Evolutionary conservation across 1,284 basidiomycete genomes (phyloP).

Genomic region (Cutaneotrichosporon curvatum): DNA sequence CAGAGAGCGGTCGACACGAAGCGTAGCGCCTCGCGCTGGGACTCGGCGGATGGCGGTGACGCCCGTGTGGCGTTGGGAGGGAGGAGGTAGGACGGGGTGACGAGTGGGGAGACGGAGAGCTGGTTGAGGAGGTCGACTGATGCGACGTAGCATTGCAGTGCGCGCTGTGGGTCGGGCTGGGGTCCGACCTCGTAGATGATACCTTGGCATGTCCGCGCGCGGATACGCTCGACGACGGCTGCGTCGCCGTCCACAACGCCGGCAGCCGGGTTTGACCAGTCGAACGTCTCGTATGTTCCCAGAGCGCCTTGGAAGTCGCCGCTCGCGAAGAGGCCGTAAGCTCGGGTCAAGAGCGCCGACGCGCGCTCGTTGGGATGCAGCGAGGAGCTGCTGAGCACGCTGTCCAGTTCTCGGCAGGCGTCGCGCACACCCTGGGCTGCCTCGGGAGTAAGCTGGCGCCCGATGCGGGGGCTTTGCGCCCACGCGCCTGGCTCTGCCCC

Average conservation of each 20-base stretch:
- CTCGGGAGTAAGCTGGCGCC: slow-evolving; percentile 19
- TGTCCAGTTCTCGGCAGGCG: slow-evolving; percentile 19
- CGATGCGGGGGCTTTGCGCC: not conserved
- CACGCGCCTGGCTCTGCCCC: slow-evolving; percentile 1
- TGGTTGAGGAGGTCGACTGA: slow-evolving; percentile 21
- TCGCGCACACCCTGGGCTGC: slow-evolving; percentile 26
- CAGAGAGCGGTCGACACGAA: slow-evolving; percentile 37
- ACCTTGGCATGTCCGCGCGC: slow-evolving; percentile 45
- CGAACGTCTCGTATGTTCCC: slow-evolving; percentile 53
- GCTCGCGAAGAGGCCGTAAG: slow-evolving; percentile 69
- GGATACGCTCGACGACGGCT: slow-evolving; percentile 44
- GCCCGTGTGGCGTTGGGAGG: slow-evolving; percentile 10
- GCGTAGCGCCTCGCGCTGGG: slow-evolving; percentile 39
- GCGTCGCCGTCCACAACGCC: slow-evolving; percentile 43
- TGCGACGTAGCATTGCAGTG: slow-evolving; percentile 30
- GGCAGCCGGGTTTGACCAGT: slow-evolving; percentile 42
- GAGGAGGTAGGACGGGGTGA: slow-evolving; percentile 24
- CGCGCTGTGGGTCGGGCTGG: slow-evolving; percentile 17
- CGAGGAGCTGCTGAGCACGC: not conserved
- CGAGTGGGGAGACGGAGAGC: slow-evolving; percentile 17
- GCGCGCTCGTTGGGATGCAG: slow-evolving; percentile 17
- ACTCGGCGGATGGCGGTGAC: slow-evolving; percentile 21
- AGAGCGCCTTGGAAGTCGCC: slow-evolving; percentile 60
- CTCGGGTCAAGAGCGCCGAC: slow-evolving; percentile 54
- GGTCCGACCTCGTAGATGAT: slow-evolving; percentile 26